These are phyloP conservation scores for Neofusicoccum ribis DNA, from an alignment of 2,329 filamentous ascomycete genomes.

Conservation along the genomic window DNA sequence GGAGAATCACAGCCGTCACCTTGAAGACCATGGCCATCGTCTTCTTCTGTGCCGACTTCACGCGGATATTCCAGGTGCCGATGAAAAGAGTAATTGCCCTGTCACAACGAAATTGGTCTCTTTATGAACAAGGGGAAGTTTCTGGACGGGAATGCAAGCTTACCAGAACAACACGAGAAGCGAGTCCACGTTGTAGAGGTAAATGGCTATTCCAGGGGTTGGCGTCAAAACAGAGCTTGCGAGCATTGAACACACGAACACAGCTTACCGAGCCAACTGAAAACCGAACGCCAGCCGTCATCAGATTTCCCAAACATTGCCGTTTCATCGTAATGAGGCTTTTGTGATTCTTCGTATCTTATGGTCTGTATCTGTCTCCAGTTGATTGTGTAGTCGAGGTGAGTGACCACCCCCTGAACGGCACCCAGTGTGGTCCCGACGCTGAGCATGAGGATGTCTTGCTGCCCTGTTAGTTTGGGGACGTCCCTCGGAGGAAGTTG, in stretches of 20 bases:
- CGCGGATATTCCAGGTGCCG: conserved; percentile 15
- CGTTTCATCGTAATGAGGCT: not conserved
- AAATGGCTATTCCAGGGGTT: not conserved
- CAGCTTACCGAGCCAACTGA: not conserved
- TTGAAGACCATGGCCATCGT: conserved; percentile 3
- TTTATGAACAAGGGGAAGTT: no score
- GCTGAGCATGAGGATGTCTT: conserved; percentile 14
- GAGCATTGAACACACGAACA: not conserved
- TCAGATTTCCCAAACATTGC: conserved; percentile 13
- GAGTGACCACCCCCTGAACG: not conserved
- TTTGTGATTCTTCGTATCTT: not conserved
- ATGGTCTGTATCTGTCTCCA: conserved; percentile 4
- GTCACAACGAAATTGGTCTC: not conserved
- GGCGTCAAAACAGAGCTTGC: not conserved
- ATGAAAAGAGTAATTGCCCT: conserved; percentile 17
- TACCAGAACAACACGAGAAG: conserved; percentile 16
- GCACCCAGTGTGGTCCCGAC: conserved; percentile 7
- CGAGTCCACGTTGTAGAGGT: conserved; percentile 11
- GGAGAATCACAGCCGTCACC: not conserved
- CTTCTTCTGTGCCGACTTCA: not conserved
- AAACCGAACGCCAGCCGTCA: conserved; percentile 7
- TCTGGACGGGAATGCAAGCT: not conserved
- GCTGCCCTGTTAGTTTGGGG: not conserved
- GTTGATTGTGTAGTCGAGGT: conserved; percentile 11
- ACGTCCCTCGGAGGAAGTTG: not conserved